Conservation (phyloP, 1,284 basidiomycete genomes). For the Austropuccinia psidii region DNA sequence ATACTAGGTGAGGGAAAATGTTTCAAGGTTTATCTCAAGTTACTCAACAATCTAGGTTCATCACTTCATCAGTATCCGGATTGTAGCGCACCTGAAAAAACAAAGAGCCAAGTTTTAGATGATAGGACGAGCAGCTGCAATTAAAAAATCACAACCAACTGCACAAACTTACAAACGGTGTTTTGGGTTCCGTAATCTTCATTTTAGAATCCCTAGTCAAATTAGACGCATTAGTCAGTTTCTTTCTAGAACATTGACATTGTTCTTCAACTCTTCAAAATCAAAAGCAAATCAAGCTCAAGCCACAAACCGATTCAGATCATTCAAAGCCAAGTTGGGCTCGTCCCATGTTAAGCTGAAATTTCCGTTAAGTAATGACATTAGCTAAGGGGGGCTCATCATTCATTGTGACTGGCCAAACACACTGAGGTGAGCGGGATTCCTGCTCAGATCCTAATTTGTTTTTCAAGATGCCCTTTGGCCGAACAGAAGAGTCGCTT, state of each 20-base stretch:
- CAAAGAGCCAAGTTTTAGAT: background rate
- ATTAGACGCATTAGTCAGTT: too few relatives aligned
- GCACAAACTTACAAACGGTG: conserved; percentile 18
- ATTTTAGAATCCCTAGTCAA: conserved; percentile 29
- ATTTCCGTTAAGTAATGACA: background rate
- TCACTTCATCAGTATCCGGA: conserved; percentile 33
- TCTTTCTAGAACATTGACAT: too few relatives aligned
- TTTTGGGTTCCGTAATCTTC: conserved; percentile 36
- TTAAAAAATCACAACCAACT: background rate
- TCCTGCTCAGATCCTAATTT: conserved; percentile 13
- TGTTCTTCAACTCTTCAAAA: too few relatives aligned
- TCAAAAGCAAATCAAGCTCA: background rate
- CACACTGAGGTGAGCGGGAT: conserved; percentile 27
- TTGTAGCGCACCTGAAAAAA: conserved; percentile 27
- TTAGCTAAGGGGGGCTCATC: background rate
- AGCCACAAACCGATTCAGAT: conserved; percentile 22
- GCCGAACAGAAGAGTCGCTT: too few relatives aligned
- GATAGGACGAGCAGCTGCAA: background rate
- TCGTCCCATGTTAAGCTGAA: conserved; percentile 32
- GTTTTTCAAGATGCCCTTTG: conserved; percentile 31
- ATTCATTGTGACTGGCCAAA: background rate
- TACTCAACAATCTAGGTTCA: conserved; percentile 29
- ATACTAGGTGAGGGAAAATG: background rate
- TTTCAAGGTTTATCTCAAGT: background rate
- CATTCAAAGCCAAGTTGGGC: conserved; percentile 34